Conservation (phyloP, 306 rosid species). For the Alnus rubra region DNA sequence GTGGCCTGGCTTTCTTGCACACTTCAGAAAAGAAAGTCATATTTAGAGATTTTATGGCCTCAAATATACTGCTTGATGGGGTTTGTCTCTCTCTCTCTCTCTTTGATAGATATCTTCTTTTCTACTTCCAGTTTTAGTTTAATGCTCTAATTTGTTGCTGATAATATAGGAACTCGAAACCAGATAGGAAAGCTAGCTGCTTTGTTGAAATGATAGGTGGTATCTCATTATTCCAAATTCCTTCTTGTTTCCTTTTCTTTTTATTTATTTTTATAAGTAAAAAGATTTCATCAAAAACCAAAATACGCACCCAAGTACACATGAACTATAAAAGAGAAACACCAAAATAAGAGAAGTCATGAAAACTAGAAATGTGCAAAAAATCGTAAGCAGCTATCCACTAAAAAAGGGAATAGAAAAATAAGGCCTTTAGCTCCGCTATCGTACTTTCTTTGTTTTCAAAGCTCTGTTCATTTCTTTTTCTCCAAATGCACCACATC, state of each 20-base stretch:
- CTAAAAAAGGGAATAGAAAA: too few relatives aligned
- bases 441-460: too few relatives aligned
- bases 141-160: neutral
- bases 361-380: too few relatives aligned
- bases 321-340: too few relatives aligned
- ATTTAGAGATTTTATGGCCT: constrained; percentile 89
- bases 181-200: constrained; percentile 16
- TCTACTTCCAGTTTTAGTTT: neutral
- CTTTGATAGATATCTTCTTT: constrained; percentile 10
- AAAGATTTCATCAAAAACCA: too few relatives aligned
- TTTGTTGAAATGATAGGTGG: constrained; percentile 9
- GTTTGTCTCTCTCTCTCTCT: constrained; percentile 32
- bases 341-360: too few relatives aligned
- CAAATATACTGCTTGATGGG: constrained; percentile 86
- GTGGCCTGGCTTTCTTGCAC: constrained; percentile 82
- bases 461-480: too few relatives aligned
- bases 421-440: too few relatives aligned
- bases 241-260: neutral
- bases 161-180: constrained; percentile 7
- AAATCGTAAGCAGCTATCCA: too few relatives aligned
- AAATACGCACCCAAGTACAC: too few relatives aligned
- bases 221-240: neutral
- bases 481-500: too few relatives aligned
- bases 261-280: too few relatives aligned
- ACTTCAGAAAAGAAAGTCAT: constrained; percentile 68